Evolutionary conservation across 148 eudicot species (phyloP).

Genomic region (Fagopyrum tataricum): DNA sequence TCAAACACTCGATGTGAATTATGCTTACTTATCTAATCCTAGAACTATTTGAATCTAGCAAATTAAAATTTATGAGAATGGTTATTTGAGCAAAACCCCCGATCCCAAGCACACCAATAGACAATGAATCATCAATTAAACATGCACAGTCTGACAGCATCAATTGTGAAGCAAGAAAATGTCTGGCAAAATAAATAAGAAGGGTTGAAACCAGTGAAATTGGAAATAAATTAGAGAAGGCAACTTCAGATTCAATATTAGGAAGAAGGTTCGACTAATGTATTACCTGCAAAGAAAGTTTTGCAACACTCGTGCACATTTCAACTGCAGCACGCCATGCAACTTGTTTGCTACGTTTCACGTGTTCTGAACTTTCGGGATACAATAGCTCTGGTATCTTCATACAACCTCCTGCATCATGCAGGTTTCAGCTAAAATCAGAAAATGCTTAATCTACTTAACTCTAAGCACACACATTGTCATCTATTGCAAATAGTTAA

Average conservation of each 20-base stretch:
- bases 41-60: background rate
- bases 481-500: background rate
- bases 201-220: background rate
- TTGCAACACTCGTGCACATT: slow-evolving; percentile 52
- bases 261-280: slow-evolving; percentile 8
- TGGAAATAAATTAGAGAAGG: background rate
- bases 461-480: background rate
- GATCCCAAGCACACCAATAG: background rate
- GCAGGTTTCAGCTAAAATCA: slow-evolving; percentile 1
- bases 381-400: slow-evolving; percentile 71
- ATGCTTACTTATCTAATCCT: background rate
- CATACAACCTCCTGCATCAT: slow-evolving; percentile 54
- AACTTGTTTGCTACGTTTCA: slow-evolving; percentile 53
- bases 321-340: slow-evolving; percentile 89
- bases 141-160: background rate
- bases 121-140: background rate
- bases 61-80: background rate
- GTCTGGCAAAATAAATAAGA: background rate
- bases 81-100: no score
- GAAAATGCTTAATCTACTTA: slow-evolving; percentile 1
- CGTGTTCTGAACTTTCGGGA: slow-evolving; percentile 58
- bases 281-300: slow-evolving; percentile 89
- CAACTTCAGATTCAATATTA: background rate
- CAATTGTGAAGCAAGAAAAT: background rate
- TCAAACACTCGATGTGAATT: background rate